Conservation (phyloP, 1,139 yeast species). For the Yamadazyma songkhlaensis region DNA sequence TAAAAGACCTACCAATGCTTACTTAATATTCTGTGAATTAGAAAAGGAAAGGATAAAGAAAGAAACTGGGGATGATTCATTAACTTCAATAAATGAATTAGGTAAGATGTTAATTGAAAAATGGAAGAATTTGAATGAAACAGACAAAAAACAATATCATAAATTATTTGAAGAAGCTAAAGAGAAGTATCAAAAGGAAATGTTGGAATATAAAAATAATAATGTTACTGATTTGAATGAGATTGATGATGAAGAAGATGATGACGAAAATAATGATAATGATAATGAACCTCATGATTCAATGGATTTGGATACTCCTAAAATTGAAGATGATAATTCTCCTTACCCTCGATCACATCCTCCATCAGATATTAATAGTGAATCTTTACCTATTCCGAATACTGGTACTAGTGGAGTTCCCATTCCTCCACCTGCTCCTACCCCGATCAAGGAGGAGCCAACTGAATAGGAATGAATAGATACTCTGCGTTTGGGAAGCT, state of each 20-base stretch:
- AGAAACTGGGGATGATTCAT: constrained; percentile 12
- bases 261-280: constrained; percentile 14
- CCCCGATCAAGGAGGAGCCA: no score
- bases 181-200: constrained; percentile 69
- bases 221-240: constrained; percentile 9
- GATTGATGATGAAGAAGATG: constrained; percentile 10
- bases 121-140: constrained; percentile 77
- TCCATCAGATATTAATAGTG: no score
- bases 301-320: constrained; percentile 8
- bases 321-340: constrained; percentile 1
- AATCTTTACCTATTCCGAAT: not conserved
- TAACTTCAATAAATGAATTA: constrained; percentile 26
- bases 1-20: constrained; percentile 87
- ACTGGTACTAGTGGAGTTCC: not conserved
- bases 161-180: constrained; percentile 79
- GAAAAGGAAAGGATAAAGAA: constrained; percentile 73
- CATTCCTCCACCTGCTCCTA: no score
- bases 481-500: no score
- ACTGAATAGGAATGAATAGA: no score
- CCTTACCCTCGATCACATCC: no score
- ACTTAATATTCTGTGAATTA: constrained; percentile 79
- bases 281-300: constrained; percentile 15
- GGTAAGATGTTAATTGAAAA: constrained; percentile 74
- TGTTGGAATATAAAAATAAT: constrained; percentile 57
- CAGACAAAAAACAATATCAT: constrained; percentile 70